Conservation (phyloP, 768 basidiomycete species). For the Rhodosporidiobolus sp. region DNA sequence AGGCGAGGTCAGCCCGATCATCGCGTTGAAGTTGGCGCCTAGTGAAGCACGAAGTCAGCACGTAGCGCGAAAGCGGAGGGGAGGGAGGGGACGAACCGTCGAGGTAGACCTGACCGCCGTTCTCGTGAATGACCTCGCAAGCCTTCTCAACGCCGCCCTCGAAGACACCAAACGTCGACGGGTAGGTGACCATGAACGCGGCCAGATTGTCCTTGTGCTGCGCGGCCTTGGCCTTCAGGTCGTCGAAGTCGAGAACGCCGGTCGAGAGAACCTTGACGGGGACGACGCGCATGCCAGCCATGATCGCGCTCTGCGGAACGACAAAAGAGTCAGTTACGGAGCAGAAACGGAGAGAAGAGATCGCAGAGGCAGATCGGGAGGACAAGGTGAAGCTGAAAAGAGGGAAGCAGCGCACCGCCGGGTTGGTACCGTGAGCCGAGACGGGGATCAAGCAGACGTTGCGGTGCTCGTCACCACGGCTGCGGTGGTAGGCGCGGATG, state of each 20-base stretch:
- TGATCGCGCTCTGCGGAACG: constrained; percentile 71
- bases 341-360: constrained; percentile 36
- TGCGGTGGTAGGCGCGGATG: constrained; percentile 90
- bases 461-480: constrained; percentile 76
- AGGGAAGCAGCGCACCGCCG: constrained; percentile 64
- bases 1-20: constrained; percentile 43
- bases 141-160: constrained; percentile 78
- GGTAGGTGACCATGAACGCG: constrained; percentile 76
- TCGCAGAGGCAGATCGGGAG: too few relatives aligned
- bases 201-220: constrained; percentile 87
- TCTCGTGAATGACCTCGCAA: constrained; percentile 86
- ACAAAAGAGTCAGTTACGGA: background rate
- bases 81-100: constrained; percentile 55
- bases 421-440: constrained; percentile 97
- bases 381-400: background rate
- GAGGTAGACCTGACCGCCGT: constrained; percentile 92
- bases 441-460: constrained; percentile 72
- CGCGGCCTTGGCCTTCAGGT: constrained; percentile 81
- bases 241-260: constrained; percentile 83
- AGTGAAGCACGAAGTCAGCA: background rate
- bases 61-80: too few relatives aligned
- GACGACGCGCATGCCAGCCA: constrained; percentile 96
- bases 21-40: constrained; percentile 40
- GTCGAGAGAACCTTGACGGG: constrained; percentile 83
- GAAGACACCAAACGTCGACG: constrained; percentile 93